Evolutionary conservation across 2,329 filamentous ascomycete species (phyloP).

Genomic region (Clonostachys byssicola): DNA sequence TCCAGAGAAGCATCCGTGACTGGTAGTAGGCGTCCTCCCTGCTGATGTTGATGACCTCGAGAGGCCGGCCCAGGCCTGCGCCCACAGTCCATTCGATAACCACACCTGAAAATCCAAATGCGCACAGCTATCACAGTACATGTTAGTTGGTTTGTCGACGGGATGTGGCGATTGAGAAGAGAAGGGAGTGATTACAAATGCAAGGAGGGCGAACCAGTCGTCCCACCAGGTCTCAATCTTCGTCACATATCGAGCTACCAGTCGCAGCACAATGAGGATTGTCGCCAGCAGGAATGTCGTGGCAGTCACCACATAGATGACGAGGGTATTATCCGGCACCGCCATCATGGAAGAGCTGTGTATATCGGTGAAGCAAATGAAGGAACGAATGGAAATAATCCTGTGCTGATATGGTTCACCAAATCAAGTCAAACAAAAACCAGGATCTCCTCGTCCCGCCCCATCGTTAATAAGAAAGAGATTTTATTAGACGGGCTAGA

Average conservation of each 20-base stretch:
- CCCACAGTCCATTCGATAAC: slow-evolving; percentile 4
- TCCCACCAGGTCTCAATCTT: slow-evolving; percentile 1
- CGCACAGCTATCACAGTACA: not conserved
- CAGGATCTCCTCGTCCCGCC: too few relatives aligned
- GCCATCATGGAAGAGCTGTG: too few relatives aligned
- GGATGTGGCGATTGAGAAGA: too few relatives aligned
- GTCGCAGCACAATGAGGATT: not conserved
- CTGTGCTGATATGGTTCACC: too few relatives aligned
- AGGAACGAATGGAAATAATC: too few relatives aligned
- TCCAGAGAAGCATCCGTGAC: slow-evolving; percentile 14
- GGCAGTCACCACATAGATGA: not conserved
- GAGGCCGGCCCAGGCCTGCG: not conserved
- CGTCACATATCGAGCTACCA: not conserved
- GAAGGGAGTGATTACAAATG: not conserved
- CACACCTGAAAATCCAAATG: not conserved
- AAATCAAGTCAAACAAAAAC: too few relatives aligned
- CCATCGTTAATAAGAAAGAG: too few relatives aligned
- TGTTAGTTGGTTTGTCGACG: too few relatives aligned
- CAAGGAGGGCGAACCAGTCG: slow-evolving; percentile 2
- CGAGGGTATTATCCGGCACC: not conserved
- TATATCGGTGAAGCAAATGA: too few relatives aligned
- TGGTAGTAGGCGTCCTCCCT: not conserved
- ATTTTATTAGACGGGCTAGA: too few relatives aligned
- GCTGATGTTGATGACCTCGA: not conserved
- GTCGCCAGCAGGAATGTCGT: slow-evolving; percentile 1